These are phyloP conservation scores for Chlorociboria aeruginascens DNA, from an alignment of 495 filamentous ascomycete genomes.

Conservation along the genomic window DNA sequence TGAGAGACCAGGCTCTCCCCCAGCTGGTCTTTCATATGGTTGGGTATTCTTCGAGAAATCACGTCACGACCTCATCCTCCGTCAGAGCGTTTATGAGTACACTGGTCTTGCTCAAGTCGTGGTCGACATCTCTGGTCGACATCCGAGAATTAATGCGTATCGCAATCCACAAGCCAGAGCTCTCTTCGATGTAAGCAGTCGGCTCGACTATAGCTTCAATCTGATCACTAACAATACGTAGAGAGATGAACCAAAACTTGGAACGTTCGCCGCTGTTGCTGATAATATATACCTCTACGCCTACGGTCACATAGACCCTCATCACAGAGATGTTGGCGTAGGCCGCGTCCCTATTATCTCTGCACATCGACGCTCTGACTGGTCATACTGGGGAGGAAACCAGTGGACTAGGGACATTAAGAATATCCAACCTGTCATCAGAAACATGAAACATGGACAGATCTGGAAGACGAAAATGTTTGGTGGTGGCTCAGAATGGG, in stretches of 20 bases:
- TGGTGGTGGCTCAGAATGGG: slow-evolving; percentile 12
- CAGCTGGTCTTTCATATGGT: slow-evolving; percentile 16
- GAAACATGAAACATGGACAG: slow-evolving; percentile 18
- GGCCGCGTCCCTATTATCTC: slow-evolving; percentile 11
- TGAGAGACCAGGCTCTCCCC: slow-evolving; percentile 2
- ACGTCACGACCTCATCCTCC: neutral
- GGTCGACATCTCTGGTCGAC: neutral
- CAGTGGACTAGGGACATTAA: slow-evolving; percentile 8
- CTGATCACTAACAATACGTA: neutral
- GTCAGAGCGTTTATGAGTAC: slow-evolving; percentile 9
- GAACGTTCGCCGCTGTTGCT: slow-evolving; percentile 13
- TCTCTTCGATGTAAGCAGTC: slow-evolving; percentile 1
- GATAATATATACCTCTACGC: slow-evolving; percentile 14
- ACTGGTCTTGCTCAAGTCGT: slow-evolving; percentile 12
- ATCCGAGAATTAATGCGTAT: too few relatives aligned
- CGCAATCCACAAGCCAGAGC: too few relatives aligned
- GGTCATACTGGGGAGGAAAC: slow-evolving; percentile 8
- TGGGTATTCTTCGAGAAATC: neutral
- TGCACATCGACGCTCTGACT: neutral
- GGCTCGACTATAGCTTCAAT: neutral
- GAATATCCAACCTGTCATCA: slow-evolving; percentile 10
- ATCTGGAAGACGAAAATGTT: slow-evolving; percentile 21
- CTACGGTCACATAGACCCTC: slow-evolving; percentile 13
- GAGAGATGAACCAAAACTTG: slow-evolving; percentile 16
- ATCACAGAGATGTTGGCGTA: slow-evolving; percentile 11